phyloP scores from a whole-genome alignment of 441 rosid species.

The Populus hybrid region DNA sequence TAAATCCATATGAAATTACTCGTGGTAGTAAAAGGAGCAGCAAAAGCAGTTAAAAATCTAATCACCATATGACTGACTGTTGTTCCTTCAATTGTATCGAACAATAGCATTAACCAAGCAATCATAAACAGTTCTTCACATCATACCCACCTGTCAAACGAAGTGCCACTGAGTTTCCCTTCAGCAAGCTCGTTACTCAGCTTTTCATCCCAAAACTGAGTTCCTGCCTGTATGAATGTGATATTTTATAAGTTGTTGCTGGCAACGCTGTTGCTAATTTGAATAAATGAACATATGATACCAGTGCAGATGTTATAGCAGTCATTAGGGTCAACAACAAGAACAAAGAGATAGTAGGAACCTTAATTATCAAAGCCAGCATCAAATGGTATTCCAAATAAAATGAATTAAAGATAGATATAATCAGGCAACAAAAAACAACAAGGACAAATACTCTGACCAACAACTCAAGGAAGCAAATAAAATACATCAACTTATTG shows the following conservation, averaged over 20 bases:
- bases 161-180: conserved; percentile 70
- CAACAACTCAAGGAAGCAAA: neutral
- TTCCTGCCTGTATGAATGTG: conserved; percentile 62
- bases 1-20: neutral
- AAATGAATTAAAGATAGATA: neutral
- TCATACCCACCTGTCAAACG: conserved; percentile 70
- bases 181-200: conserved; percentile 80
- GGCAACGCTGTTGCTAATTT: neutral
- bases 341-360: neutral
- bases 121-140: neutral
- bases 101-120: conserved; percentile 1
- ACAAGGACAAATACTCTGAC: neutral
- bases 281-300: neutral
- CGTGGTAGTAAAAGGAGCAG: neutral
- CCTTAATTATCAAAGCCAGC: neutral
- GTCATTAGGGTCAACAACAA: neutral
- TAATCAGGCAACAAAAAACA: neutral
- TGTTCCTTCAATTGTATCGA: neutral
- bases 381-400: neutral
- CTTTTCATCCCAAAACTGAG: conserved; percentile 95
- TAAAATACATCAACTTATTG: neutral
- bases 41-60: neutral
- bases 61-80: neutral
- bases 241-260: neutral
- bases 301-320: neutral